A percentile compares a stretch with the other conserved stretches of the same genome.
These are phyloP conservation scores for Mycena sanguinolenta DNA, from an alignment of 768 basidiomycete genomes.

Conservation along the genomic window DNA sequence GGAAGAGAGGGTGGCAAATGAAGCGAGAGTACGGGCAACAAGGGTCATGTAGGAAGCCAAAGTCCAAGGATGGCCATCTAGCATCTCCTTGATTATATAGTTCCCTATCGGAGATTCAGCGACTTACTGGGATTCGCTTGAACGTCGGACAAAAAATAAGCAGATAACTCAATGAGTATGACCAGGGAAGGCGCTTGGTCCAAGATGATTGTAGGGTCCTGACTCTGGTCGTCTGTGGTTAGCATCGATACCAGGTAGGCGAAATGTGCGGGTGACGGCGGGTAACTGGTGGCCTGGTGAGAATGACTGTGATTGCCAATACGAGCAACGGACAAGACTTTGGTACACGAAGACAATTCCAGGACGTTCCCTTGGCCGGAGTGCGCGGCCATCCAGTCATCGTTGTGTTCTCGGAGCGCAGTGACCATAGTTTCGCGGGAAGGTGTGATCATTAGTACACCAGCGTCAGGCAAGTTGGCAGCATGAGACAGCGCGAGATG, in stretches of 20 bases:
- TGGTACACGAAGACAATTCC: constrained; percentile 56
- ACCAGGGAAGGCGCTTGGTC: constrained; percentile 62
- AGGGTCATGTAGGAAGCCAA: constrained; percentile 67
- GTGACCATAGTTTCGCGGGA: constrained; percentile 59
- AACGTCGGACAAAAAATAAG: constrained; percentile 58
- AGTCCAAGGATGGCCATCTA: constrained; percentile 44
- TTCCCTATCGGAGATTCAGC: neutral
- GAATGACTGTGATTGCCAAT: constrained; percentile 12
- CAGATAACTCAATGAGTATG: constrained; percentile 71
- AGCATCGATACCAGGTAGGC: constrained; percentile 61
- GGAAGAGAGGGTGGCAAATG: constrained; percentile 51
- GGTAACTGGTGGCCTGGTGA: constrained; percentile 63
- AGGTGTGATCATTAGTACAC: constrained; percentile 66
- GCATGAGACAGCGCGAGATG: constrained; percentile 71
- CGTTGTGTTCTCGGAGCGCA: constrained; percentile 62
- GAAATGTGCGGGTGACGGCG: constrained; percentile 71
- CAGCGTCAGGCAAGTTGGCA: constrained; percentile 46
- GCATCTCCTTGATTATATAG: constrained; percentile 4
- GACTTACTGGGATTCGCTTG: constrained; percentile 42
- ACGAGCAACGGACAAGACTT: constrained; percentile 65
- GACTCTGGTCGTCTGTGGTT: constrained; percentile 38
- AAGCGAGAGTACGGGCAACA: constrained; percentile 60
- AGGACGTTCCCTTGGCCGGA: constrained; percentile 55
- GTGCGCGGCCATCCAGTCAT: constrained; percentile 65
- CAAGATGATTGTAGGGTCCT: constrained; percentile 44